Base-by-base conservation (phyloP, 768 basidiomycete genomes). In the Clavaria fumosa region DNA sequence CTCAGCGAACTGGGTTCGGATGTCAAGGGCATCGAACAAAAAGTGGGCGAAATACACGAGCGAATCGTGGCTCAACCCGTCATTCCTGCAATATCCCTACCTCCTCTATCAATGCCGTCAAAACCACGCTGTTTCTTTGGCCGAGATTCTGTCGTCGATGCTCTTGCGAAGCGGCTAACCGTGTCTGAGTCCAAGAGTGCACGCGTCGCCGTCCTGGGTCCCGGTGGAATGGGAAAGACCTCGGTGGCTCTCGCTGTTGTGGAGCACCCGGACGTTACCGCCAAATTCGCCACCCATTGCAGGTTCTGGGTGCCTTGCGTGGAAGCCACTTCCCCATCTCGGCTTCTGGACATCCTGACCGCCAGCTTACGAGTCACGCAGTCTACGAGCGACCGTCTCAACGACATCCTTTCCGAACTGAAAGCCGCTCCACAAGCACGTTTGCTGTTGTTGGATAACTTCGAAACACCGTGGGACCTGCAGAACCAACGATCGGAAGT, bases 171-270 rank as follows among this genome's bases (percentile, higher is more conserved):
- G 9, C n/a, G n/a, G n/a, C n/a, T n/a, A n/a, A 14, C 14, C 26
- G 9, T 28, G 26, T 28, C 26, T 9, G 26, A 9, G 9, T 14
- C 9, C 14, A 9, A 28, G 9, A 43, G 42, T 4, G 41, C 45
- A 9, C 44, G 44, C 4, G 34, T 54, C 20, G 48, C 47, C 33
- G 41, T 55, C 21, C 49, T 50, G 6, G 54, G 54, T 10, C 45
- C 49, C 3, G 62, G 59, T 1, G 62, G 62, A 12, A 60, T 61
- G 45, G 61, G 62, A 11, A 64, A 64, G 44, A 61, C 62, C 3
- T 46, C 58, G 4, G 42, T 56, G 21, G 58, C 62, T 2, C 48
- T 60, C 4, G 53, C 55, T 3, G 51, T 60, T 14, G 49, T 55
- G 24, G 46, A 56, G 22, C 41, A 52, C 20, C 20, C 40, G n/a